Evolutionary conservation across 495 filamentous ascomycete genomes (phyloP), one percentile per base, ranked within the genome.

Genomic region (Trichocladium uniseriatum): DNA sequence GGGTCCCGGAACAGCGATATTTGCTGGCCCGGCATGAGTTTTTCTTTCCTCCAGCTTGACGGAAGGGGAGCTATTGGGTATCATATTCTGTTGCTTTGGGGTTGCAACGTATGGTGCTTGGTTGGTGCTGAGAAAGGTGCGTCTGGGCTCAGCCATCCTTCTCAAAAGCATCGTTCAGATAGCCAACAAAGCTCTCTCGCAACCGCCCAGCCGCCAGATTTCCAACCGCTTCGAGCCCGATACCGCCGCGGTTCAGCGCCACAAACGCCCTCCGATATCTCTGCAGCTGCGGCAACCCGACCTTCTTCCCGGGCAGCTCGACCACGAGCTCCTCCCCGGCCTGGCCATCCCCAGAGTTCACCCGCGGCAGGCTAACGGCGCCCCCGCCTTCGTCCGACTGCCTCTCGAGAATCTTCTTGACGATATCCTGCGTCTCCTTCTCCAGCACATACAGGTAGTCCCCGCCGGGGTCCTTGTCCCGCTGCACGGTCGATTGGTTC

Each of bases 371-470:
- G 37, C 51, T 68, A 60, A 50, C 69, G 67, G 38, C 48, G 11
- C 82, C 82, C 18, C 76, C 79, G 13, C 76, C 70, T 54, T 83
- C 78, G 44, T 84, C 77, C 43, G 78, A 75, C 56, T 87, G 83
- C 64, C 81, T 87, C 31, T 81, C 76, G 38, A 88, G 68, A 28
- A 98, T 80, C n/a, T 72, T 69, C 47, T 79, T 75, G 10, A 97
- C 73, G 15, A 97, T 78, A 15, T 85, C 86, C 51, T 92, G 87
- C 13, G 90, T 95, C 42, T 78, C 78, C 47, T 82, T 82, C 58
- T 96, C 91, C 31, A 96, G 77, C 49, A 83, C 78, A 62, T 95
- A 89, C 27, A 98, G 75, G 38, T 90, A 90, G 55, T 86, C 80
- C 9, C 85, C 78, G 55, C 83, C 81, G 0, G 80, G 77, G 22